Evolutionary conservation across 768 basidiomycete species (phyloP), one percentile per base, ranked within the genome.

Genomic region (Leucosporidium yakuticum): DNA sequence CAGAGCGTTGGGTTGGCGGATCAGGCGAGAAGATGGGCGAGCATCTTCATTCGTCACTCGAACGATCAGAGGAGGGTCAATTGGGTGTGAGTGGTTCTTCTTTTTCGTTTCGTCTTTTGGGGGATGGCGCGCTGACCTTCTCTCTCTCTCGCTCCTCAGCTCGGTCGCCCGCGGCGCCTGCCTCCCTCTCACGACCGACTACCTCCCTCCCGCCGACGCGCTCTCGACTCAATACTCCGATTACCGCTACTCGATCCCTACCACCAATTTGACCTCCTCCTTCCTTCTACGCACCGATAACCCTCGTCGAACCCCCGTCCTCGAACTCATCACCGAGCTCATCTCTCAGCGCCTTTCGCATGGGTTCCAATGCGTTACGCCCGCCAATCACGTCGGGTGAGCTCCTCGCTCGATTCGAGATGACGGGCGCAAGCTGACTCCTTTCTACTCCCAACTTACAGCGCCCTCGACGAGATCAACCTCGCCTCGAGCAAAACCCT

Each of bases 271-370:
- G 75, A 90, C 91, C 83, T 83, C 85, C 8, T 91, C 91, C 4
- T 92, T 94, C 80, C 82, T 97, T 64, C 86, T 97, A 61, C 85
- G 87, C 64, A 85, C 85, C 3, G 86, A 86, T 0, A 79, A 79
- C 49, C 39, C 59, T 59, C 60, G 57, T 73, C 78, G 71, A 54
- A 79, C 56, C 70, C 79, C 79, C 64, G 79, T 77, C 23, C 77
- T 72, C 29, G 71, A 70, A n/a, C 66, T 80, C 61, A 73, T 98
- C 89, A 85, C 88, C 32, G 91, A 90, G 44, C 94, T 98, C 89
- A 90, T 90, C 1, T 91, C 90, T 5, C 87, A 96, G 55, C 84
- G 95, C 29, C 83, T 98, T 19, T 86, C 89, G 19, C 92, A 97
- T 4, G 94, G 94, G 27, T 98, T 97, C 79, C 95, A 97, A 77